Base-by-base conservation (phyloP, 2,329 filamentous ascomycete species). In the Fusarium luffae region DNA sequence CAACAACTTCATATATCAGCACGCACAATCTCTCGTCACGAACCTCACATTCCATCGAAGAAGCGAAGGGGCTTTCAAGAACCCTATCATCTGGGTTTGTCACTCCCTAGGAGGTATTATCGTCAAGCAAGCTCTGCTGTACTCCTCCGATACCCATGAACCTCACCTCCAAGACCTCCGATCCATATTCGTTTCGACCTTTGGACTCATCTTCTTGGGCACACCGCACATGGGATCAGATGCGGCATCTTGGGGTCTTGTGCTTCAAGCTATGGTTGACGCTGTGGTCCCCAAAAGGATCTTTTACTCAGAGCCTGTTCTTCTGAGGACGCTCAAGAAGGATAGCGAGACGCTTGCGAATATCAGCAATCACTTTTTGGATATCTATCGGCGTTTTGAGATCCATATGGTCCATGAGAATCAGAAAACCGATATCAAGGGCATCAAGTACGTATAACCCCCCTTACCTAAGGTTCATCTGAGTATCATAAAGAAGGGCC, bases 321-420 rank as follows among this genome's bases (percentile, higher is more conserved):
- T 94, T 43, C 83, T 94, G 66, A 88, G 86, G 74, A 90, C 91
- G 4, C 83, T 94, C n/a, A 90, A 90, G 76, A 88, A 85, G 52
- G 89, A 93, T 74, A 93, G 90, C 62, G 92, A 93, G 79, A 92
- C 88, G 0, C 79, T 94, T 7, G 88, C 91, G 72, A 90, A 90
- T 64, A 93, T 94, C 77, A 93, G 92, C 77, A 87, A 83, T 54
- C 85, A 90, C 60, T 94, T 94, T 70, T 83, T 90, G 19, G 89
- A 93, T 54, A 88, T 93, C 28, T 89, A 92, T 67, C 86, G 88
- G 59, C 85, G 89, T 3, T 93, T 92, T 75, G 86, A 88, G 69
- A 89, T 94, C 52, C 91, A 92, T 73, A 93, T 93, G 85, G 92
- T 89, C 40, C 91, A 93, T 58, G 92, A 94, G 75, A 90, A 89